Percentiles rank a stretch among this genome's conserved stretches.
Conservation (phyloP, 169 alveolate genomes). For the Toxoplasma gondii region DNA sequence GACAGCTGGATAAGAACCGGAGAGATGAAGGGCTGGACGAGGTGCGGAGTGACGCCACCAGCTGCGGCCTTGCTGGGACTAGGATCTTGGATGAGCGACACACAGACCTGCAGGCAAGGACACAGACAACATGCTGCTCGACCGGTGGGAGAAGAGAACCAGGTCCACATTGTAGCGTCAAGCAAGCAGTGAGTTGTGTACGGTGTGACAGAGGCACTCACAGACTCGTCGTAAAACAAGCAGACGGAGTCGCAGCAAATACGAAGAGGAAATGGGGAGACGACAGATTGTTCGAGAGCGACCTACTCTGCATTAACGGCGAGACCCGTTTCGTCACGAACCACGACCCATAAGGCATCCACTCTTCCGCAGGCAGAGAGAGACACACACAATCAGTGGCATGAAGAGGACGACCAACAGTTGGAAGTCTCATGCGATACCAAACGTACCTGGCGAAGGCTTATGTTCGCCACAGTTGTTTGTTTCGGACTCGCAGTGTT, state of each 20-base stretch:
- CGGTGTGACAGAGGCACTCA: too few species aligned
- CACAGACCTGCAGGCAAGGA: neutral
- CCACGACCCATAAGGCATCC: too few species aligned
- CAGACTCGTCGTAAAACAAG: too few species aligned
- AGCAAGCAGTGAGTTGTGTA: too few species aligned
- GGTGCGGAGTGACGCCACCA: neutral
- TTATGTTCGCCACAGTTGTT: neutral
- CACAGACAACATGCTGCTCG: neutral
- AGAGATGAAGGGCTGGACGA: neutral
- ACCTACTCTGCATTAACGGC: too few species aligned
- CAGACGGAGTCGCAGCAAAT: too few species aligned
- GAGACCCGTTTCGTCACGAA: too few species aligned
- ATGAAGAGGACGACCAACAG: too few species aligned
- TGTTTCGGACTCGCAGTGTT: neutral
- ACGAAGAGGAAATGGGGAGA: too few species aligned
- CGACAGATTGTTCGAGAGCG: too few species aligned
- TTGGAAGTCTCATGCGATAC: neutral
- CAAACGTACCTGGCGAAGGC: neutral
- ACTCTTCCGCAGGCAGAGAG: neutral
- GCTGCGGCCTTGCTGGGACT: neutral
- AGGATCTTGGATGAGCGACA: neutral
- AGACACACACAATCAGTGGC: neutral
- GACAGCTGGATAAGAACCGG: neutral
- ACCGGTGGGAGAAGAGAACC: neutral
- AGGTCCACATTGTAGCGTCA: too few species aligned